Evolutionary conservation across 139 green algal genomes (phyloP).

Genomic region (Closterium sp.): DNA sequence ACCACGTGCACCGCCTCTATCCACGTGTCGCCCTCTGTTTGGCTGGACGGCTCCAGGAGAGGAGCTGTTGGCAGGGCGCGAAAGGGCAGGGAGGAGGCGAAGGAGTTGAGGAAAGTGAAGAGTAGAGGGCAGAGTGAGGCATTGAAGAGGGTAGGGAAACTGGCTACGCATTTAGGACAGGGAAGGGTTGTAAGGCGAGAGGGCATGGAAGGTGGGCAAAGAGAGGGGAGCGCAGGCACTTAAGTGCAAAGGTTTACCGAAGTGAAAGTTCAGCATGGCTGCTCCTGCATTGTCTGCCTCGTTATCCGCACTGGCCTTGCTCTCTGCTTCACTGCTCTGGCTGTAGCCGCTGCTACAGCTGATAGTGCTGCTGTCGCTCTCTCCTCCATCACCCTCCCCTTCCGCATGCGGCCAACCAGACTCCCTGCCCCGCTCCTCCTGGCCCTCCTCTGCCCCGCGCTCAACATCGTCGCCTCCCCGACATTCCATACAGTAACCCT

Average conservation of each 20-base stretch:
- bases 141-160: background rate
- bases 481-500: background rate
- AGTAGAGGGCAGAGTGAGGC: too few relatives aligned
- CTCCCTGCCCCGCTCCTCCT: background rate
- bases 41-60: background rate
- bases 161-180: too few relatives aligned
- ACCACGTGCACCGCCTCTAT: slow-evolving; percentile 17
- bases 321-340: background rate
- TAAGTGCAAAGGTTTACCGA: background rate
- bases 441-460: background rate
- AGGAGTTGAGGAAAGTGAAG: too few relatives aligned
- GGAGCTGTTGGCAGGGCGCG: background rate
- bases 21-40: background rate
- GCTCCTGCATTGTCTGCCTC: background rate
- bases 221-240: too few relatives aligned
- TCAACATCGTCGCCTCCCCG: background rate
- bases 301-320: background rate
- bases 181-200: too few relatives aligned
- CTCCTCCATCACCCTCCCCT: background rate
- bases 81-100: background rate
- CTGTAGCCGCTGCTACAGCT: background rate
- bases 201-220: background rate
- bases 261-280: background rate
- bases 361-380: background rate
- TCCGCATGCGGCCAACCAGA: background rate